Evolutionary conservation across 805 yeast species (phyloP), one percentile per base, ranked within the genome.

Genomic region (Yamadazyma olivae): DNA sequence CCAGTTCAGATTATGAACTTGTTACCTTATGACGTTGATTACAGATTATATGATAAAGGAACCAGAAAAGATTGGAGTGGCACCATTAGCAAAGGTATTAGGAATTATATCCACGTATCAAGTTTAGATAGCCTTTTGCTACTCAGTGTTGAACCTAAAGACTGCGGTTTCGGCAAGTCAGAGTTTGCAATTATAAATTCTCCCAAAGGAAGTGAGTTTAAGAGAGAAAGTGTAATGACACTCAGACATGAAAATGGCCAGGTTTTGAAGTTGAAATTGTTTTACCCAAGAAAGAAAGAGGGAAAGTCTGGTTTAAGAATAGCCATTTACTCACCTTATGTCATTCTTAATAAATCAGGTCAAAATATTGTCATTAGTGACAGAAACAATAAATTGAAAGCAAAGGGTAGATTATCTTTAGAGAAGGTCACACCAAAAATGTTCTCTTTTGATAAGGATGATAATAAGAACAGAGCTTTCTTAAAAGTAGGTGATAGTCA

Each of bases 1-100:
- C 98, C 99, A 0, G 60, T 93, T 30, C 86, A 85, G 47, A 69
- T 93, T 39, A 89, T 85, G 46, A 93, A 93, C 51, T 64, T 88
- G 34, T 57, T 95, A 33, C 98, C 99, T 0, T 84, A 74, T 53
- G 95, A 86, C 48, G 59, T 91, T 29, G 69, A 75, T 14, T 88
- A 83, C 60, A 68, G 83, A 38, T 68, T 93, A 10, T 84, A 83
- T 56, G 93, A 89, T 54, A 85, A 86, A 50, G 79, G 78, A 15
- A 67, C 79, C 23, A 74, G 74, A 35, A 74, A 73, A 40, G 90
- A 82, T 39, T 79, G 89, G 82, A 71, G 70, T 36, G 81, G 81
- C 17, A 52, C 57, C 8, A 62, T 95, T 27, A 61, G 64, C 30
- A 76, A 77, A 46, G 95, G 95, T 3, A 76, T 70, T 6, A 71